Evolutionary conservation across 192 early-diverging fungal genomes (phyloP), one percentile per base, ranked within the genome.

Genomic region (Jimgerdemannia flammicorona): DNA sequence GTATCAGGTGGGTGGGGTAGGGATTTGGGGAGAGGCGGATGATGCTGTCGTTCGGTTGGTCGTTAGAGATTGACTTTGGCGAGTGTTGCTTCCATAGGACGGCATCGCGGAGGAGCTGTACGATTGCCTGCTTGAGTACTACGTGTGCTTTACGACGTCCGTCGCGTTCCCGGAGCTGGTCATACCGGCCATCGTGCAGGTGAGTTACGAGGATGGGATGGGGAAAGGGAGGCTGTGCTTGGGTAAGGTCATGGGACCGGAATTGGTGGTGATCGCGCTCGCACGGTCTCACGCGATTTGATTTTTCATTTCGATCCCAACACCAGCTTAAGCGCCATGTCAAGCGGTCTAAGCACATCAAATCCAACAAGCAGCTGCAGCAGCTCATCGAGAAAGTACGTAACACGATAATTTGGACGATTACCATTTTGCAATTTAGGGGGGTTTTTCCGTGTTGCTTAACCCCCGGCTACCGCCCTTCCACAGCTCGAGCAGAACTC

Each of bases 101-200:
- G 93, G 92, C n/a, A 78, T 96, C 49, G 87, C 93, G 41, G 95
- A 99, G 70, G 88, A 95, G 78, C 81, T 93, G 3, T 85, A 91
- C 67, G 86, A 87, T 14, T 78, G 91, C 39, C 84, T 98, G 66
- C 90, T 92, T 20, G 90, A 94, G 67, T 93, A 91, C 67, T 91
- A 95, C 81, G 88, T 91, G 17, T 71, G 88, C 19, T 91, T 88
- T 74, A 90, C 90, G 39, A 83, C 86, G 29, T 92, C 91, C 44
- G 95, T 99, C 74, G 89, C 94, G 6, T 99, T 99, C 89, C 97
- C 98, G 10, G 98, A 99, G 80, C 85, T 97, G 81, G 89, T 85
- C 41, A 92, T 96, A 43, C 96, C 97, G 3, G 94, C 91, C 4
- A 87, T 96, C 69, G 81, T 97, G 19, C 90, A 92, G 71, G 84